phyloP scores from a whole-genome alignment of 2,329 filamentous ascomycete species.

The Trematosphaeria pertusa region DNA sequence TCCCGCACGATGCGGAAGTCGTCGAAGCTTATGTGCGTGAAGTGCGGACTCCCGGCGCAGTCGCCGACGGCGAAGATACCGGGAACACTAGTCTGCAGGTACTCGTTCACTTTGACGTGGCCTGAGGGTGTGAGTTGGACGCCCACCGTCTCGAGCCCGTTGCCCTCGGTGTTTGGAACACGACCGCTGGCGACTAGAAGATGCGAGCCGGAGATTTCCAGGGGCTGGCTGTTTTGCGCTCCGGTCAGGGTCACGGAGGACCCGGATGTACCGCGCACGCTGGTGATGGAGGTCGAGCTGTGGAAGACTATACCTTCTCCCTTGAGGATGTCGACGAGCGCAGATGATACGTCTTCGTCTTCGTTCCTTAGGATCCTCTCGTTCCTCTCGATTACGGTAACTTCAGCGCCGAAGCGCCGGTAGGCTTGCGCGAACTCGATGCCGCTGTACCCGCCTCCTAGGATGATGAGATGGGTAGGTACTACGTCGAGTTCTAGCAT shows the following conservation, averaged over 20 bases:
- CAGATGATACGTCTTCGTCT: conserved; percentile 17
- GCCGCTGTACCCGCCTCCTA: conserved; percentile 20
- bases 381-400: conserved; percentile 18
- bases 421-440: conserved; percentile 23
- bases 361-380: conserved; percentile 16
- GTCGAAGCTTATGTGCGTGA: conserved; percentile 20
- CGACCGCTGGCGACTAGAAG: conserved; percentile 17
- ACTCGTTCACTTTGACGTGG: conserved; percentile 18
- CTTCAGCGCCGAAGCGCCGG: conserved; percentile 15
- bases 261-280: conserved; percentile 12
- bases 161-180: conserved; percentile 17
- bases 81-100: conserved; percentile 10
- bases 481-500: conserved; percentile 15
- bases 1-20: conserved; percentile 18
- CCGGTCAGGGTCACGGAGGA: conserved; percentile 11
- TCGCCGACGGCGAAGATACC: conserved; percentile 19
- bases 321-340: conserved; percentile 13
- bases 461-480: conserved; percentile 18
- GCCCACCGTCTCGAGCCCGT: conserved; percentile 11
- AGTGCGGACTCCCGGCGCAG: conserved; percentile 16
- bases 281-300: conserved; percentile 3
- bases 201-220: conserved; percentile 12
- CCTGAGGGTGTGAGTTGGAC: conserved; percentile 11
- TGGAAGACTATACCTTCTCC: conserved; percentile 14
- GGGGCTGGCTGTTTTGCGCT: conserved; percentile 3